Evolutionary conservation across 306 rosid species (phyloP).

Genomic region (Castanea sativa): DNA sequence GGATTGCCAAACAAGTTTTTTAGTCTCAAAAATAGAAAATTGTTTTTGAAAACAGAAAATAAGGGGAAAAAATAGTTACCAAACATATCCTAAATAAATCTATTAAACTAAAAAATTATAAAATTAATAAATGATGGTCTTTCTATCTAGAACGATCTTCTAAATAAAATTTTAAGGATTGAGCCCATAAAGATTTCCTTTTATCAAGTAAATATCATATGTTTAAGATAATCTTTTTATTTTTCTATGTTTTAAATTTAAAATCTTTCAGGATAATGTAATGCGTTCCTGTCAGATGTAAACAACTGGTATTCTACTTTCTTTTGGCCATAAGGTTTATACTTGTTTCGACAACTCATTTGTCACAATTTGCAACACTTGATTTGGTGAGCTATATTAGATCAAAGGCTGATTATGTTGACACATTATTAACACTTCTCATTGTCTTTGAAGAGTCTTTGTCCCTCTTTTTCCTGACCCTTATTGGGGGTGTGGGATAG

Average conservation of each 20-base stretch:
- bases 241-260: background rate
- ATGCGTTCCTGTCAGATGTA: background rate
- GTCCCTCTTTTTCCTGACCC: background rate
- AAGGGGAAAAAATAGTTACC: too few species aligned
- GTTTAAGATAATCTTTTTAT: background rate
- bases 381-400: background rate
- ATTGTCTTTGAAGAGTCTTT: background rate
- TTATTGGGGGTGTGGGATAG: background rate
- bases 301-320: background rate
- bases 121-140: background rate
- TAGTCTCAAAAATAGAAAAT: too few species aligned
- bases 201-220: background rate
- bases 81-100: background rate
- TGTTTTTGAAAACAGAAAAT: too few species aligned
- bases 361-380: too few species aligned
- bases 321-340: background rate
- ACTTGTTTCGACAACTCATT: background rate
- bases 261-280: background rate
- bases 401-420: background rate
- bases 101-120: background rate
- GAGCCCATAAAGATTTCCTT: background rate
- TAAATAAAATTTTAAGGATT: background rate
- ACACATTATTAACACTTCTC: too few species aligned
- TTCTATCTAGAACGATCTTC: background rate
- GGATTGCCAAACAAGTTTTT: too few species aligned